Evolutionary conservation across 2,329 filamentous ascomycete species (phyloP).

Genomic region (Monilinia fructicola): DNA sequence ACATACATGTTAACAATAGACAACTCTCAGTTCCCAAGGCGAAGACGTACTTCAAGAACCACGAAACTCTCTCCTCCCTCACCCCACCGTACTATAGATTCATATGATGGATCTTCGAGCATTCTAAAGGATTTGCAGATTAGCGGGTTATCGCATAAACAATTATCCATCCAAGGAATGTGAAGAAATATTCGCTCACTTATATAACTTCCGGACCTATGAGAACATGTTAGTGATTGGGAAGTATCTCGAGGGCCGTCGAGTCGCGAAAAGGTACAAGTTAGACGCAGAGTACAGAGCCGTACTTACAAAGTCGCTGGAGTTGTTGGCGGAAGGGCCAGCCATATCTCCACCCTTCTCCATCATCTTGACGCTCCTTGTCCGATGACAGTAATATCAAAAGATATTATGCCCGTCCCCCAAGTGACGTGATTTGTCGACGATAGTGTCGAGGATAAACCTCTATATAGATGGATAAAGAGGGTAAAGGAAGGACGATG

Average conservation of each 20-base stretch:
- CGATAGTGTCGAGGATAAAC: conserved; percentile 5
- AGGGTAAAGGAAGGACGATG: background rate
- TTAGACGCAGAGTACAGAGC: conserved; percentile 9
- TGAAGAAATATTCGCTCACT: conserved; percentile 58
- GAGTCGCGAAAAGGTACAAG: background rate
- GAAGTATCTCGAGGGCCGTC: background rate
- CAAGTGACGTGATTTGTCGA: conserved; percentile 1
- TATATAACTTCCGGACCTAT: conserved; percentile 96
- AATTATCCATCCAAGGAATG: conserved; percentile 25
- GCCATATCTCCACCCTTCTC: conserved; percentile 40
- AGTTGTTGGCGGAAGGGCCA: conserved; percentile 64
- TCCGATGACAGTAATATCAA: conserved; percentile 12
- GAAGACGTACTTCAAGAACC: conserved; percentile 76
- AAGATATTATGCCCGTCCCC: background rate
- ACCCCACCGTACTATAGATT: conserved; percentile 92
- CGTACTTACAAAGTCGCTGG: conserved; percentile 89
- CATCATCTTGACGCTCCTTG: conserved; percentile 31
- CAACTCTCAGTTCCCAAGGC: background rate
- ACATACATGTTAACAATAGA: conserved; percentile 25
- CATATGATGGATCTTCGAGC: conserved; percentile 92
- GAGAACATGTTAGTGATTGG: conserved; percentile 29
- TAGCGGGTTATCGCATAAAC: conserved; percentile 39
- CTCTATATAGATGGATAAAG: conserved; percentile 9
- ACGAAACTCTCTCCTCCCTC: conserved; percentile 95
- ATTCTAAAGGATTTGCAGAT: conserved; percentile 60